Conservation (phyloP, 1,284 basidiomycete species). For the Ustilago tritici region DNA sequence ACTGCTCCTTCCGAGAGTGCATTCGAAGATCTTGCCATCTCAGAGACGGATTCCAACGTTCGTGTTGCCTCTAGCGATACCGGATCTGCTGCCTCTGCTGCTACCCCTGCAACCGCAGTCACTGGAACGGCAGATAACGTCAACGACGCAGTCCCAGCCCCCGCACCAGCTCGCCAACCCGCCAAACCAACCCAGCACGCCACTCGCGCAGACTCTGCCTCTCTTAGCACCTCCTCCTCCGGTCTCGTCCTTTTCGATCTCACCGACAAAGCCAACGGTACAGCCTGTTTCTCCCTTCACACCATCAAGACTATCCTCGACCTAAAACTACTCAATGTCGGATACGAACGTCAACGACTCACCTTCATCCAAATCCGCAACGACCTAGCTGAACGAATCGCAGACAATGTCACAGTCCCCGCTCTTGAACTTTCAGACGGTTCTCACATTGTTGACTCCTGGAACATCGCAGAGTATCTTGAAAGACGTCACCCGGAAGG, state of each 20-base stretch:
- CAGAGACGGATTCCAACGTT: constrained; percentile 44
- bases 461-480: constrained; percentile 58
- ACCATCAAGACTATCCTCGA: constrained; percentile 60
- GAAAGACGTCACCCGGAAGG: constrained; percentile 48
- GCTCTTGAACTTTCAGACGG: constrained; percentile 53
- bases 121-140: not conserved
- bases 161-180: constrained; percentile 28
- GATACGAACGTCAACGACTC: constrained; percentile 58
- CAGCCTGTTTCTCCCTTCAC: constrained; percentile 49
- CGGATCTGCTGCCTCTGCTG: constrained; percentile 8
- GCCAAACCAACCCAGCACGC: constrained; percentile 12
- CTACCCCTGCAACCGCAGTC: not conserved
- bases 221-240: constrained; percentile 31
- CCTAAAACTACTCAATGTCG: constrained; percentile 55
- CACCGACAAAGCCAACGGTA: constrained; percentile 40
- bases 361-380: constrained; percentile 59
- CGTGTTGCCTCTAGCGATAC: constrained; percentile 23
- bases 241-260: constrained; percentile 60
- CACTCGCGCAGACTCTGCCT: constrained; percentile 28
- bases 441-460: constrained; percentile 56
- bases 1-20: constrained; percentile 39
- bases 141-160: constrained; percentile 23
- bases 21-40: constrained; percentile 35
- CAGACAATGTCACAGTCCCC: constrained; percentile 59
- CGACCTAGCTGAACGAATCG: constrained; percentile 45